Base-by-base conservation (phyloP, 202 grass and related monocot genomes). In the Elaeis oleifera region DNA sequence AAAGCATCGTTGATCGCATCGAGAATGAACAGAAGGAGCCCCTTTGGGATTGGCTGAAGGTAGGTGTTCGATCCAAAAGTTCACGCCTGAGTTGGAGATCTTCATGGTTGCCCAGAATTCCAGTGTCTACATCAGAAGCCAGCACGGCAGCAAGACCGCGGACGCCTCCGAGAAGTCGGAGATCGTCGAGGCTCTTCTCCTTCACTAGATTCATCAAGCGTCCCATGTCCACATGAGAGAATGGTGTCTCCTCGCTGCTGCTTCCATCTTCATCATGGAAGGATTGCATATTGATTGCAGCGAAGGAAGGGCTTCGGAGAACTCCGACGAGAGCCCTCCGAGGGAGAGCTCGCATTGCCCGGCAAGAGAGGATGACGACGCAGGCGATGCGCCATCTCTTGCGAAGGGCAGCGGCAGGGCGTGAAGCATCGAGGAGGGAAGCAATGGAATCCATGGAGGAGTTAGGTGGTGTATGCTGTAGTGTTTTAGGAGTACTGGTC, bases 1-100 rank as follows among this genome's bases (percentile, higher is more conserved):
- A 95, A 90, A 5, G 74, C 71, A 63, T 95, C 90, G 22, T 59
- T 70, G 23, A 95, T 68, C 1, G 86, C 90, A 0, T 95, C 82
- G 61, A 44, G 50, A 4, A 74, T 74, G 78, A 89, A 82, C 16
- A 19, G 16, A 59, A 80, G 64, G 74, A 95, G 89, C 16, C 56
- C 50, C 20, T 76, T 95, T 11, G 71, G 90, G 23, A 58, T 89
- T 0, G 54, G 58, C 26, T 83, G 83, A 0, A 85, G 74, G 63
- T 81, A 86, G 0, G 79, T 81, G 77, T 95, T 95, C 19, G 9
- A 7, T 0, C 90, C 85, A 60, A 95, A 95, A 0, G 67, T 73
- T 67, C 74, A 7, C 59, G 49, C 1, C 82, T 73, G 14, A 28
- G 59, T 0, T 16, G 14, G 17, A 84, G 28, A 52, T 89, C 77